These are phyloP conservation scores for Aspergillus pseudoglaucus DNA, from an alignment of 2,329 filamentous ascomycete species.

Conservation along the genomic window DNA sequence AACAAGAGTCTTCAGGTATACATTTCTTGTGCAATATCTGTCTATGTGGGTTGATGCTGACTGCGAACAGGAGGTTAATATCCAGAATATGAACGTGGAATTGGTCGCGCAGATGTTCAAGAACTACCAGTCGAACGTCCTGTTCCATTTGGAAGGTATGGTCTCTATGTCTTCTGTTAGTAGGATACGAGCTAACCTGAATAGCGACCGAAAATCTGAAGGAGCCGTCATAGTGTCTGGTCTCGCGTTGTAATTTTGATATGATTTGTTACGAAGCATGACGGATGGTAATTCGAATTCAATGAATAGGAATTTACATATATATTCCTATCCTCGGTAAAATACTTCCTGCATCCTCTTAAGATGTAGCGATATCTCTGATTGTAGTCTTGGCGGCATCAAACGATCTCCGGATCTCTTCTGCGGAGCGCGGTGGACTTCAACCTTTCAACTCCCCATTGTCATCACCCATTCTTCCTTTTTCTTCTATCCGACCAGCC, in stretches of 20 bases:
- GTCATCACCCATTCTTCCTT: too few relatives aligned
- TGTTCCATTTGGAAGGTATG: conserved; percentile 93
- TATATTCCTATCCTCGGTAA: too few relatives aligned
- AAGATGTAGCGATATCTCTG: too few relatives aligned
- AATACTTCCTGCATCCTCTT: too few relatives aligned
- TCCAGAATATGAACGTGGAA: conserved; percentile 98
- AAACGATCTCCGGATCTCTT: too few relatives aligned
- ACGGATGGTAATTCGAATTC: neutral
- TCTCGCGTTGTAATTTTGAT: neutral
- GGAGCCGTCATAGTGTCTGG: conserved; percentile 57
- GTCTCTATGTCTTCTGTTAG: conserved; percentile 5
- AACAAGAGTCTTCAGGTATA: conserved; percentile 82
- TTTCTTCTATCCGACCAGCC: too few relatives aligned
- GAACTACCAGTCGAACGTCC: conserved; percentile 96
- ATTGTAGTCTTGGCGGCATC: too few relatives aligned
- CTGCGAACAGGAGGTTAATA: conserved; percentile 74
- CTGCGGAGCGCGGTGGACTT: too few relatives aligned
- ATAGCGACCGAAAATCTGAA: conserved; percentile 77
- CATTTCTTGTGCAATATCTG: neutral
- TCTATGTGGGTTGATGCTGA: neutral
- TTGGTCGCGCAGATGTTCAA: conserved; percentile 99
- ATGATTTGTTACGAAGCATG: neutral
- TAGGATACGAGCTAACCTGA: conserved; percentile 4
- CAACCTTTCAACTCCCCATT: too few relatives aligned
- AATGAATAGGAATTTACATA: too few relatives aligned